Percentiles rank a stretch among this genome's conserved stretches.
Evolutionary conservation across 371 early-diverging fungal genomes (phyloP).

Genomic region (Syncephalastrum sp.): DNA sequence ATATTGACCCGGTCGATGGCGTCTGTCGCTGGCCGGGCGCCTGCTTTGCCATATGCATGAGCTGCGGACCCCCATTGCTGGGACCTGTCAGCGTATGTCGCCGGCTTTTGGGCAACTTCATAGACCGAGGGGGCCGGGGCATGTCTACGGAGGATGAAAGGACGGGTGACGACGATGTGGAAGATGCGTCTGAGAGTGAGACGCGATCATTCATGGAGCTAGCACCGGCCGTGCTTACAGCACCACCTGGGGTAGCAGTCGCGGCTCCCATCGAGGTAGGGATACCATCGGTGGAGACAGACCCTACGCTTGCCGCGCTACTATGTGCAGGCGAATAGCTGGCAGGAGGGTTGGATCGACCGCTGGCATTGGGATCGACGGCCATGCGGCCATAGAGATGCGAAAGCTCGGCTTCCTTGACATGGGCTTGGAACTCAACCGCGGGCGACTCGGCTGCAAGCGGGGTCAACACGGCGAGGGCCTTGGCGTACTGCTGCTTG

Average conservation of each 20-base stretch:
- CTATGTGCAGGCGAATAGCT: not conserved
- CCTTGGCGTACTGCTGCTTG: conserved; percentile 21
- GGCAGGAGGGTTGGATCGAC: not conserved
- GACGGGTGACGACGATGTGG: conserved; percentile 23
- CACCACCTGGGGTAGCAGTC: not conserved
- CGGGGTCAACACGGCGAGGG: conserved; percentile 27
- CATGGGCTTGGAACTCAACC: conserved; percentile 24
- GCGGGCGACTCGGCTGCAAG: conserved; percentile 35
- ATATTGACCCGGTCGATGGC: conserved; percentile 1
- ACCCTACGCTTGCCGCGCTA: not conserved
- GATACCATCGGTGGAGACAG: conserved; percentile 5
- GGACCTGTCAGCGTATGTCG: conserved; percentile 14
- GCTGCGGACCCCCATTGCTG: conserved; percentile 4
- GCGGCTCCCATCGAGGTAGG: not conserved
- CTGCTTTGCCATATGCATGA: conserved; percentile 13
- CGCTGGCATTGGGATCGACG: conserved; percentile 8
- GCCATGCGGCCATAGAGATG: conserved; percentile 27
- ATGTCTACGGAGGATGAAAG: conserved; percentile 9
- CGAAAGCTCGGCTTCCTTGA: conserved; percentile 29
- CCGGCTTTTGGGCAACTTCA: conserved; percentile 13
- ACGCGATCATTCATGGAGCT: conserved; percentile 1
- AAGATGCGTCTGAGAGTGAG: conserved; percentile 16
- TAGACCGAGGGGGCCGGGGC: conserved; percentile 8
- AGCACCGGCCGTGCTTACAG: too few relatives aligned
- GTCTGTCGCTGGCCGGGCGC: conserved; percentile 3